A percentile compares a stretch with the other conserved stretches of the same genome.
These are phyloP conservation scores for Lactarius hatsudake DNA, from an alignment of 768 basidiomycete species.

Conservation along the genomic window DNA sequence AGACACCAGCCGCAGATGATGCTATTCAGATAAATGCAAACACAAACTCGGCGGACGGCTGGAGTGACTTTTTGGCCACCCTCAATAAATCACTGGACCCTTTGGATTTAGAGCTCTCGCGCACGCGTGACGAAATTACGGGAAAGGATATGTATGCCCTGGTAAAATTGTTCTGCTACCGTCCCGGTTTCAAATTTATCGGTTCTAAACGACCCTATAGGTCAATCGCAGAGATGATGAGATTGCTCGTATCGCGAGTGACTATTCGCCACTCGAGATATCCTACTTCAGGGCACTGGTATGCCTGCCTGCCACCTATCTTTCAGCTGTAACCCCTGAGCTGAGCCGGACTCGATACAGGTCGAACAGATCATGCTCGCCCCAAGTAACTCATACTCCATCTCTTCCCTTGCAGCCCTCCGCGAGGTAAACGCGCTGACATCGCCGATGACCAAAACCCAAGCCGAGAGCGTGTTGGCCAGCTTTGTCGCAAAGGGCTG, in stretches of 20 bases:
- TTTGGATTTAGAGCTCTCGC: conserved; percentile 71
- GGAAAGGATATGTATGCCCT: conserved; percentile 66
- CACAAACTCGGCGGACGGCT: conserved; percentile 44
- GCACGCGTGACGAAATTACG: conserved; percentile 57
- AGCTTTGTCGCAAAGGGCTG: conserved; percentile 86
- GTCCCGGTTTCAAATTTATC: background rate
- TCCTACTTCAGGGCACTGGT: conserved; percentile 83
- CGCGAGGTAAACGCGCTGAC: conserved; percentile 59
- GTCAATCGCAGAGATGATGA: conserved; percentile 80
- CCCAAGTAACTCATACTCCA: conserved; percentile 66
- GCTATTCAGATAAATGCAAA: conserved; percentile 47
- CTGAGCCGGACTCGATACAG: conserved; percentile 39
- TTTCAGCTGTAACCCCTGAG: background rate
- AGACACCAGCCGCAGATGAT: conserved; percentile 48
- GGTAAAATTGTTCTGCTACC: conserved; percentile 43
- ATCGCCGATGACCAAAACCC: conserved; percentile 66
- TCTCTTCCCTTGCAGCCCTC: conserved; percentile 74
- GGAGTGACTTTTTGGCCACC: conserved; percentile 56
- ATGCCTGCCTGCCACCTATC: conserved; percentile 11
- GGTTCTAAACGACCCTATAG: conserved; percentile 37
- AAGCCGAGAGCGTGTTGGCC: conserved; percentile 65
- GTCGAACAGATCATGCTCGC: conserved; percentile 87
- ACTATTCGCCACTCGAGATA: conserved; percentile 76
- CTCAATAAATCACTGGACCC: conserved; percentile 65
- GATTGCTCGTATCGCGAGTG: conserved; percentile 80